phyloP scores from a whole-genome alignment of 352 stramenopile species.

The Pythium apleroticum region DNA sequence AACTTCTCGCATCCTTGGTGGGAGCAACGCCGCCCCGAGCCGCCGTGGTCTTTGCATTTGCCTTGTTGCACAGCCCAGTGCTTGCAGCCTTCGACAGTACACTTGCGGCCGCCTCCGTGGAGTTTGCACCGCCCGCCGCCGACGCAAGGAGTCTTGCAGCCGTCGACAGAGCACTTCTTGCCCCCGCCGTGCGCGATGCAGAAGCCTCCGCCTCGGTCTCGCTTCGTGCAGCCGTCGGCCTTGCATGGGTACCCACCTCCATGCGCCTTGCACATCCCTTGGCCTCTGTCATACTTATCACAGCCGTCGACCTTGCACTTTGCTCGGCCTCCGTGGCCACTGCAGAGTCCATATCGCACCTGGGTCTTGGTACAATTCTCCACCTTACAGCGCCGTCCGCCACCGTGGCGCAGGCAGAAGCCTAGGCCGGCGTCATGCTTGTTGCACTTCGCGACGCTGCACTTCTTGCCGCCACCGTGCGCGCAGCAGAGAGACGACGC shows the following conservation, averaged over 20 bases:
- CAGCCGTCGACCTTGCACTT: conserved; percentile 77
- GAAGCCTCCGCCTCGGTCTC: conserved; percentile 79
- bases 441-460: conserved; percentile 63
- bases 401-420: conserved; percentile 68
- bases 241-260: conserved; percentile 85
- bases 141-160: conserved; percentile 65
- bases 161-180: conserved; percentile 79
- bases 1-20: conserved; percentile 69
- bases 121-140: conserved; percentile 71
- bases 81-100: conserved; percentile 43
- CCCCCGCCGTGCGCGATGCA: conserved; percentile 78
- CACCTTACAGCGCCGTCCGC: conserved; percentile 58
- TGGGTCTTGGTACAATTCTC: conserved; percentile 71
- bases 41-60: conserved; percentile 76
- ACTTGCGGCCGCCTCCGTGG: conserved; percentile 63
- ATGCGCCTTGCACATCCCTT: conserved; percentile 81
- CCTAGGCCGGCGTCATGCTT: conserved; percentile 74
- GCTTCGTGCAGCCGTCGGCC: conserved; percentile 70
- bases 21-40: conserved; percentile 67
- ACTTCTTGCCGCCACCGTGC: conserved; percentile 72
- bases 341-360: conserved; percentile 77
- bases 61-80: conserved; percentile 70
- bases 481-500: conserved; percentile 53
- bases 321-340: conserved; percentile 64
- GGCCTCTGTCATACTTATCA: conserved; percentile 70